Evolutionary conservation across 306 rosid genomes (phyloP).

Genomic region (Gleditsia sinensis): DNA sequence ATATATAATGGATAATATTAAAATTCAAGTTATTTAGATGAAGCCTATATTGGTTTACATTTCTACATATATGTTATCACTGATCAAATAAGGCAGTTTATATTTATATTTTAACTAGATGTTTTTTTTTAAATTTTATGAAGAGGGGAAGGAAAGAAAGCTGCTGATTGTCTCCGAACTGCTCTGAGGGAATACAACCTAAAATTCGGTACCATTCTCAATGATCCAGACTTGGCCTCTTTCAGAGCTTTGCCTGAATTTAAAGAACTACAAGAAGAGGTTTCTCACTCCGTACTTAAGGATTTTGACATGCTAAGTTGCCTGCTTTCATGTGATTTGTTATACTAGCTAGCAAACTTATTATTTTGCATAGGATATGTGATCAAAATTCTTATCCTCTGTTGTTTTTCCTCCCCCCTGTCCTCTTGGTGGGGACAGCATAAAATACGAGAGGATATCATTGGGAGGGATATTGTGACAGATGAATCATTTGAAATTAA

Average conservation of each 20-base stretch:
- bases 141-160: slow-evolving; percentile 98
- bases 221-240: slow-evolving; percentile 98
- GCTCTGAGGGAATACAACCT: slow-evolving; percentile 88
- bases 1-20: not conserved
- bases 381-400: not conserved
- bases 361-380: not conserved
- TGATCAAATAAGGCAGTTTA: not conserved
- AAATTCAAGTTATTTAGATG: not conserved
- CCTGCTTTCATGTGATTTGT: slow-evolving; percentile 7
- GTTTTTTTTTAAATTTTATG: slow-evolving; percentile 48
- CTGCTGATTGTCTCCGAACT: slow-evolving; percentile 84
- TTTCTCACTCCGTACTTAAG: slow-evolving; percentile 38
- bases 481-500: slow-evolving; percentile 7
- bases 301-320: slow-evolving; percentile 14
- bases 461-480: not conserved
- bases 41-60: not conserved
- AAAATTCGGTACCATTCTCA: slow-evolving; percentile 91
- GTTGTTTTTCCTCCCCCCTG: slow-evolving; percentile 6
- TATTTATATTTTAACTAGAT: slow-evolving; percentile 18
- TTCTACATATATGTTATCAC: slow-evolving; percentile 1
- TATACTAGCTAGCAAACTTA: not conserved
- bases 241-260: slow-evolving; percentile 94
- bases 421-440: not conserved
- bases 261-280: slow-evolving; percentile 96
- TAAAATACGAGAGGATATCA: not conserved